Evolutionary conservation across 192 early-diverging fungal species (phyloP).

Genomic region (Coemansia sp.): DNA sequence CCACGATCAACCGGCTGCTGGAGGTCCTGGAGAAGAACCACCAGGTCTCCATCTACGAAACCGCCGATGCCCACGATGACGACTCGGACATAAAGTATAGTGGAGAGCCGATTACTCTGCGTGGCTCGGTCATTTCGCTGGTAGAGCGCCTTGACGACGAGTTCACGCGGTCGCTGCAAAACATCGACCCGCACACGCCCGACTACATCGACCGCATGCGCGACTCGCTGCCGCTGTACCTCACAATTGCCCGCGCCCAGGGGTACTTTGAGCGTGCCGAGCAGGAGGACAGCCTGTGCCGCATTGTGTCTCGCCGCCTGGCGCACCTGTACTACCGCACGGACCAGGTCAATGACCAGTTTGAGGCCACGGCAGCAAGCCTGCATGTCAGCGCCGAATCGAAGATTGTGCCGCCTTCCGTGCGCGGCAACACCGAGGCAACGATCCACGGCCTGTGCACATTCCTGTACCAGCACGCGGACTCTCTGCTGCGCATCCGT

Average conservation of each 20-base stretch:
- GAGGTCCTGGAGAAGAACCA: constrained; percentile 72
- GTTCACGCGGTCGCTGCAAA: constrained; percentile 92
- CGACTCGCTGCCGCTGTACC: constrained; percentile 85
- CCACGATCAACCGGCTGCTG: constrained; percentile 76
- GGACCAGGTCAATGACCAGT: constrained; percentile 76
- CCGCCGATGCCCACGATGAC: constrained; percentile 44
- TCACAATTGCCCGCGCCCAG: constrained; percentile 82
- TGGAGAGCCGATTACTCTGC: constrained; percentile 63
- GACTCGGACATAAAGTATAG: constrained; percentile 55
- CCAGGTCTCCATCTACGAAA: constrained; percentile 68
- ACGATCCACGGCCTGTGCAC: constrained; percentile 82
- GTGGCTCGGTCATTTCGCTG: constrained; percentile 81
- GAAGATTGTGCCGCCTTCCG: constrained; percentile 46
- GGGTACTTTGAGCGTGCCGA: constrained; percentile 75
- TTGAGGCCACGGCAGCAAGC: constrained; percentile 54
- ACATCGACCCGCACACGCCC: constrained; percentile 94
- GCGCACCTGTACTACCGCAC: constrained; percentile 99
- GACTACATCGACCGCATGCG: constrained; percentile 94
- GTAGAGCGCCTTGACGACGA: constrained; percentile 97
- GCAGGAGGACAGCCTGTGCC: constrained; percentile 63
- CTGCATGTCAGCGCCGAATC: constrained; percentile 53
- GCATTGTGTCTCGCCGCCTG: constrained; percentile 79
- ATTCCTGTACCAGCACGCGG: constrained; percentile 83
- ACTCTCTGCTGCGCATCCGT: constrained; percentile 82
- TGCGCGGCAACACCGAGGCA: constrained; percentile 54